Conservation (phyloP, 2,329 filamentous ascomycete species). For the Botryotinia globosa region DNA sequence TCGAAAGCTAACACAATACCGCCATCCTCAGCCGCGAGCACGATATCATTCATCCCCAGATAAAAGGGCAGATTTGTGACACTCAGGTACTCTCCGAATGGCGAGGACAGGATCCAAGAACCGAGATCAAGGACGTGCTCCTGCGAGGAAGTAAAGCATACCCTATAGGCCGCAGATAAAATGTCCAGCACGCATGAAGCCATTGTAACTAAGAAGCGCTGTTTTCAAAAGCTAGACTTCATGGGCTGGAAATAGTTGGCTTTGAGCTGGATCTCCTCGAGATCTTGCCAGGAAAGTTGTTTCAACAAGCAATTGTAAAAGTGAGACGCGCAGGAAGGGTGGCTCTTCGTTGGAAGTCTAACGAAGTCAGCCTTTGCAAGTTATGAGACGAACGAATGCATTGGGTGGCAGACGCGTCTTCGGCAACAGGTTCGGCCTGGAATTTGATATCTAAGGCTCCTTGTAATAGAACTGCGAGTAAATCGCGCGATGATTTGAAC, state of each 20-base stretch:
- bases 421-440: background rate
- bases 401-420: background rate
- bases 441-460: background rate
- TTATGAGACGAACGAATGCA: too few species aligned
- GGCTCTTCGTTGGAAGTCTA: background rate
- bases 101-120: background rate
- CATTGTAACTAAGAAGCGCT: background rate
- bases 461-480: too few species aligned
- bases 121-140: background rate
- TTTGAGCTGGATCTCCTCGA: background rate
- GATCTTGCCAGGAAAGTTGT: background rate
- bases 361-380: background rate
- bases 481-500: background rate
- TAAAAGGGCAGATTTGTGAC: background rate
- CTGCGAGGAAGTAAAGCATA: background rate
- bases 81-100: background rate
- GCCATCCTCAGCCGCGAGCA: background rate
- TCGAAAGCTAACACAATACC: background rate
- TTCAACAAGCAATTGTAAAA: too few species aligned
- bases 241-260: too few species aligned
- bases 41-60: background rate
- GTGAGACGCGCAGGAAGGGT: background rate
- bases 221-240: background rate
- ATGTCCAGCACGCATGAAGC: background rate
- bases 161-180: background rate